Percentiles rank a stretch among this genome's conserved stretches.
Conservation (phyloP, 2,329 filamentous ascomycete species). For the Fusarium burgessii region DNA sequence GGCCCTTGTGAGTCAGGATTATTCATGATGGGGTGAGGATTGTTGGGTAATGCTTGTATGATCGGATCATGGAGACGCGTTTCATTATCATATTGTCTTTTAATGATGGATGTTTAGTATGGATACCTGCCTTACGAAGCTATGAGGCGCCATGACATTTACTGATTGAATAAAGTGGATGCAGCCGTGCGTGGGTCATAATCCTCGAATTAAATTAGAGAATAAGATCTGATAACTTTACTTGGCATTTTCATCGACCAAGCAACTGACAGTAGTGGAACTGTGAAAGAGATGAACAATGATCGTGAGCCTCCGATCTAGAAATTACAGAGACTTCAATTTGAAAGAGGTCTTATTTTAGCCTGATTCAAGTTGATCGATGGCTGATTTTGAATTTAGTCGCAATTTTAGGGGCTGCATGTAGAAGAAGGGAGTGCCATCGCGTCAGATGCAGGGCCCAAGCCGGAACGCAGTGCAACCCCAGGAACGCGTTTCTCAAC, state of each 20-base stretch:
- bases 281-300: constrained; percentile 3
- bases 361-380: not conserved
- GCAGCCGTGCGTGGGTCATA: constrained; percentile 1
- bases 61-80: constrained; percentile 13
- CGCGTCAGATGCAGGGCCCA: constrained; percentile 27
- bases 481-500: constrained; percentile 18
- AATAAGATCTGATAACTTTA: constrained; percentile 45
- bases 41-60: constrained; percentile 8
- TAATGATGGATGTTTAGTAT: constrained; percentile 19
- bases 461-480: constrained; percentile 24
- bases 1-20: constrained; percentile 39
- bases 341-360: not conserved
- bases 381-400: not conserved
- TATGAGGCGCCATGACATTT: constrained; percentile 18
- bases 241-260: constrained; percentile 44
- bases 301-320: not conserved
- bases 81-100: constrained; percentile 30
- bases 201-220: constrained; percentile 23
- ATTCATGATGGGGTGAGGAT: constrained; percentile 7
- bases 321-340: not conserved
- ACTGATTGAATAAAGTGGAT: constrained; percentile 34
- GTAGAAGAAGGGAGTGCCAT: constrained; percentile 3
- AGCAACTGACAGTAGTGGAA: constrained; percentile 25
- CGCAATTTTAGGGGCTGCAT: not conserved
- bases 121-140: not conserved